Evolutionary conservation across 1,139 yeast genomes (phyloP).

Genomic region (Tardiomyces digboiensis): DNA sequence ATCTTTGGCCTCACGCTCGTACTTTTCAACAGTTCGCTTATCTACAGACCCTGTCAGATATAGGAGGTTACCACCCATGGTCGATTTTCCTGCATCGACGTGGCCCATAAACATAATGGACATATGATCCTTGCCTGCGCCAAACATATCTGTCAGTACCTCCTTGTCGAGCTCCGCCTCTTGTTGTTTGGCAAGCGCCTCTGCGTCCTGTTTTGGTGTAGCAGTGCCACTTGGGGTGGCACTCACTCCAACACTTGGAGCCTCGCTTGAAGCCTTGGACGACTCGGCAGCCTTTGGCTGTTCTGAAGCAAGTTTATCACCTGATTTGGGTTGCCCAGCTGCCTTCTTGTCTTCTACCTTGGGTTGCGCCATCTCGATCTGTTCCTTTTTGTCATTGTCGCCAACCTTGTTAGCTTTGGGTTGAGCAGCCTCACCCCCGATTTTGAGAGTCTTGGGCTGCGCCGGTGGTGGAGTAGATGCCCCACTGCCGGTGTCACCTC

Average conservation of each 20-base stretch:
- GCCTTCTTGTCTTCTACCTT: slow-evolving; percentile 22
- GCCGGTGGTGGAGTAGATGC: slow-evolving; percentile 6
- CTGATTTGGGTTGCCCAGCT: slow-evolving; percentile 20
- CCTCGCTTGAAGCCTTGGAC: slow-evolving; percentile 7
- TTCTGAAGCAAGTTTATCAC: slow-evolving; percentile 10
- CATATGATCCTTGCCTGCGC: slow-evolving; percentile 75
- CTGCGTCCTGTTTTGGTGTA: slow-evolving; percentile 29
- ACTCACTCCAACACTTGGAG: slow-evolving; percentile 13
- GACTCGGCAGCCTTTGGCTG: slow-evolving; percentile 12
- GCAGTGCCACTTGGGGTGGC: slow-evolving; percentile 20
- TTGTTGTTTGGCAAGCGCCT: slow-evolving; percentile 56
- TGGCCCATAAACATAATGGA: slow-evolving; percentile 99
- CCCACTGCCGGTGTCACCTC: too few relatives aligned
- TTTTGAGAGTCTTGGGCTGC: slow-evolving; percentile 9
- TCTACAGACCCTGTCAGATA: slow-evolving; percentile 95
- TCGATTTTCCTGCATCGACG: slow-evolving; percentile 98
- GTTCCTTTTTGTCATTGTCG: slow-evolving; percentile 29
- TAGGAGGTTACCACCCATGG: slow-evolving; percentile 97
- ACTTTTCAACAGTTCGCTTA: slow-evolving; percentile 97
- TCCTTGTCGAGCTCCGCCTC: slow-evolving; percentile 86
- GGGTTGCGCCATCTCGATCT: slow-evolving; percentile 17
- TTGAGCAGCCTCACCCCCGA: slow-evolving; percentile 28
- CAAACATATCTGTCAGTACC: slow-evolving; percentile 84
- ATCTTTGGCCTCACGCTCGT: slow-evolving; percentile 97
- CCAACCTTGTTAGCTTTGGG: slow-evolving; percentile 17